Percentiles rank a stretch among this genome's conserved stretches.
These are phyloP conservation scores for Candolleomyces eurysporus DNA, from an alignment of 768 basidiomycete genomes.

Conservation along the genomic window DNA sequence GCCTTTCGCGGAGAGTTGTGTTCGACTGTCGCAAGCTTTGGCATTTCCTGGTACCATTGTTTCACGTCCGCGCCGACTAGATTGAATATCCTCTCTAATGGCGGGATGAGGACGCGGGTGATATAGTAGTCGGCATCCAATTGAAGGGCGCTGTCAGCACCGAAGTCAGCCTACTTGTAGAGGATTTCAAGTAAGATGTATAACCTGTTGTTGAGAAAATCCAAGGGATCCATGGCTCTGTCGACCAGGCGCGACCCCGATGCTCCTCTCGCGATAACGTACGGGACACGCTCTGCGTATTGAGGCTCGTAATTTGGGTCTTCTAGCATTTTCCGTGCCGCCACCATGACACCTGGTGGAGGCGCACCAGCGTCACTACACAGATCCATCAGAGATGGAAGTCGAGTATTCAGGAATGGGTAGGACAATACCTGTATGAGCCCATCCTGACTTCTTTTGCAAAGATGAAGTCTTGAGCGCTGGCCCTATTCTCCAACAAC, in stretches of 20 bases:
- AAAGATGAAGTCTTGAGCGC: conserved; percentile 92
- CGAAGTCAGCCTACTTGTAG: conserved; percentile 19
- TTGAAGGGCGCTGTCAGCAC: conserved; percentile 44
- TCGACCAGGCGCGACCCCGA: conserved; percentile 54
- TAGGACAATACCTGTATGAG: conserved; percentile 71
- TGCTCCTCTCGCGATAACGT: conserved; percentile 73
- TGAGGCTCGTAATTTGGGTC: conserved; percentile 86
- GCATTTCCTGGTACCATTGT: conserved; percentile 88
- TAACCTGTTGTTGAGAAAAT: conserved; percentile 26
- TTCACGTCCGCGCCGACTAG: conserved; percentile 86
- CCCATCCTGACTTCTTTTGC: conserved; percentile 94
- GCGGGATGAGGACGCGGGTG: conserved; percentile 79
- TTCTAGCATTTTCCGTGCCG: conserved; percentile 65
- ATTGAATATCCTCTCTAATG: conserved; percentile 87
- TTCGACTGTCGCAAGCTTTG: conserved; percentile 40
- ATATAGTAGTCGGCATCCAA: conserved; percentile 94
- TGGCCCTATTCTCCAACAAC: conserved; percentile 74
- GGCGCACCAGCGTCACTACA: conserved; percentile 78
- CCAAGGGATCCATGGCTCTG: conserved; percentile 27
- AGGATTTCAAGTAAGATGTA: background rate
- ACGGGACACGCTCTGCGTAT: conserved; percentile 92
- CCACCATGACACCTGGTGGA: conserved; percentile 90
- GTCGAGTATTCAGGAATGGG: conserved; percentile 3
- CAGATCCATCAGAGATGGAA: background rate
- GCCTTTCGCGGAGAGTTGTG: conserved; percentile 14